Evolutionary conservation across 2,329 filamentous ascomycete species (phyloP).

Genomic region (Ceratocystis destructans): DNA sequence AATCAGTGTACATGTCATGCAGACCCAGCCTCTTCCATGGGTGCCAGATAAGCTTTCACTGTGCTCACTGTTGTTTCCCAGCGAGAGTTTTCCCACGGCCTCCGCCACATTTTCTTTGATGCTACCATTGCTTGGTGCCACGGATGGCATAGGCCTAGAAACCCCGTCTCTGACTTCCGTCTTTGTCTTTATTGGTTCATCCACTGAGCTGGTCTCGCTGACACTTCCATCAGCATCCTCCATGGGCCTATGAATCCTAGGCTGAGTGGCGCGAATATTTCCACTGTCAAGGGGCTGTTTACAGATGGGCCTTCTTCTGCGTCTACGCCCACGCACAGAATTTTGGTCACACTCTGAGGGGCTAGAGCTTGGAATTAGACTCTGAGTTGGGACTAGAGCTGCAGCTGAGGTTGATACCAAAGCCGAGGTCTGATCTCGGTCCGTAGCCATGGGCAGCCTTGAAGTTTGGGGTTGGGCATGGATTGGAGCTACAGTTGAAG

Average conservation of each 20-base stretch:
- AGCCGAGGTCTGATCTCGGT: background rate
- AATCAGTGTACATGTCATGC: background rate
- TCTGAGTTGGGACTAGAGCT: background rate
- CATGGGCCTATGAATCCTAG: background rate
- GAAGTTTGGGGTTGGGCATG: background rate
- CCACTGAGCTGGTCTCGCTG: conserved; percentile 4
- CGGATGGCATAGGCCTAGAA: background rate
- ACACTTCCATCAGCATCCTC: background rate
- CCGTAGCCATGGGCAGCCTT: background rate
- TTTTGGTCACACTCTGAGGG: background rate
- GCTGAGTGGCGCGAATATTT: background rate
- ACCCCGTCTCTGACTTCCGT: background rate
- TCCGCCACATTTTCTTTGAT: background rate
- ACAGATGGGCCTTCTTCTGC: background rate
- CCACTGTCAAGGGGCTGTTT: background rate
- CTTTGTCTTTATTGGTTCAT: background rate
- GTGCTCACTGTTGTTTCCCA: background rate
- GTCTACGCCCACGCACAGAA: background rate
- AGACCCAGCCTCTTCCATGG: background rate
- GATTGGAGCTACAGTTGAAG: background rate
- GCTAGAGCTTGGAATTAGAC: background rate
- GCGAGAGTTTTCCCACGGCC: background rate
- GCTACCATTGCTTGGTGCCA: background rate
- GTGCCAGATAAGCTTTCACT: background rate
- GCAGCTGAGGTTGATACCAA: background rate